Percentiles rank a stretch among this genome's conserved stretches.
These are phyloP conservation scores for Metarhizium anisopliae DNA, from an alignment of 2,329 filamentous ascomycete genomes.

Conservation along the genomic window DNA sequence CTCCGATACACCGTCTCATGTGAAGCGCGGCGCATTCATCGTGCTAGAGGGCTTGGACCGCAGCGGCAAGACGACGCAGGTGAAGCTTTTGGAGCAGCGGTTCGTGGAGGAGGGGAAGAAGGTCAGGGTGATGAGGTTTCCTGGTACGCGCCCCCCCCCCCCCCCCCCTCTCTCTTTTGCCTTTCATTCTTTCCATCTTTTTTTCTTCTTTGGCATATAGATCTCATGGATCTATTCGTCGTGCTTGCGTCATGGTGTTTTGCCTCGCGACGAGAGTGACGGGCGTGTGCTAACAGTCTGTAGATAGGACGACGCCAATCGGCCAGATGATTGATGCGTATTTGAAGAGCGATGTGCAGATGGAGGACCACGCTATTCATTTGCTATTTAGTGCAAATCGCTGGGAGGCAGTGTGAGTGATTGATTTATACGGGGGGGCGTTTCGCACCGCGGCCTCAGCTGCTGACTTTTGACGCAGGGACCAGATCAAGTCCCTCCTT, in stretches of 20 bases:
- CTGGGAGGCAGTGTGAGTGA: constrained; percentile 61
- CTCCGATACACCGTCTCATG: constrained; percentile 17
- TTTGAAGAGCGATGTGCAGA: constrained; percentile 59
- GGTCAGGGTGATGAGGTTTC: constrained; percentile 48
- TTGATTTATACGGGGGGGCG: not conserved
- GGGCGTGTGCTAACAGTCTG: not conserved
- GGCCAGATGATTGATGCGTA: constrained; percentile 83
- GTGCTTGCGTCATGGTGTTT: not conserved
- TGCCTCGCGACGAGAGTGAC: not conserved
- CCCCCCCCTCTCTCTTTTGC: not conserved
- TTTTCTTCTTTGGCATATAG: too few species aligned
- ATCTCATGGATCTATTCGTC: not conserved
- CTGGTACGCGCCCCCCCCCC: constrained; percentile 32
- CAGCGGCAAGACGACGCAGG: constrained; percentile 89
- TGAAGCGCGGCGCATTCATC: constrained; percentile 59
- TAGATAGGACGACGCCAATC: constrained; percentile 75
- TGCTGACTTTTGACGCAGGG: constrained; percentile 21
- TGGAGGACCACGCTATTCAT: constrained; percentile 86
- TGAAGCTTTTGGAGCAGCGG: constrained; percentile 53
- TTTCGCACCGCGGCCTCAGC: too few species aligned
- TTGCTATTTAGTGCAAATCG: constrained; percentile 84
- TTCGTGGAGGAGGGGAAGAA: constrained; percentile 38
- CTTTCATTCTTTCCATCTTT: too few species aligned
- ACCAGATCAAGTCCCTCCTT: constrained; percentile 45
- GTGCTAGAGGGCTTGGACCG: constrained; percentile 85